Evolutionary conservation across 176 grass and related monocot species (phyloP).

Genomic region (Otatea glauca): DNA sequence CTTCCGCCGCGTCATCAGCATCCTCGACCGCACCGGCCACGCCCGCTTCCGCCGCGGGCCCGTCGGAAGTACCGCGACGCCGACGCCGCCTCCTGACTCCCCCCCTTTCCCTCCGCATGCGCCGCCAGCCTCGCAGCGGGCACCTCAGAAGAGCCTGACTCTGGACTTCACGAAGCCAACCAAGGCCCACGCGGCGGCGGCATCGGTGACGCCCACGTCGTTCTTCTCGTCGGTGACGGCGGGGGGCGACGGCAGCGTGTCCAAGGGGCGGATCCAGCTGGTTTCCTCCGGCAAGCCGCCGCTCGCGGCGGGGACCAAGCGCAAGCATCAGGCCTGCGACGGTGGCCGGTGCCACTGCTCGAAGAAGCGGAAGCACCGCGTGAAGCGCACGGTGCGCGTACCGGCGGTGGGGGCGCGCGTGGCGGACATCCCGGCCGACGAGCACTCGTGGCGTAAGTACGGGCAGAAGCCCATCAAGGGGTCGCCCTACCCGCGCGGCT

Average conservation of each 20-base stretch:
- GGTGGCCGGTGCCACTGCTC: conserved; percentile 72
- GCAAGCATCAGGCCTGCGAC: conserved; percentile 44
- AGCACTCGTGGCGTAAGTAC: conserved; percentile 89
- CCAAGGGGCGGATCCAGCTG: conserved; percentile 51
- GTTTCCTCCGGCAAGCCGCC: conserved; percentile 66
- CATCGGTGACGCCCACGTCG: conserved; percentile 59
- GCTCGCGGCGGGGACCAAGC: conserved; percentile 38
- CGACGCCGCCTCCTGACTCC: background rate
- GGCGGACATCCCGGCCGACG: conserved; percentile 69
- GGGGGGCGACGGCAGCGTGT: conserved; percentile 77
- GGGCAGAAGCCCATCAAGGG: conserved; percentile 97
- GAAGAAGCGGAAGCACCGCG: conserved; percentile 56
- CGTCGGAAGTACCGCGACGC: background rate
- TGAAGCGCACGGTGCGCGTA: conserved; percentile 57
- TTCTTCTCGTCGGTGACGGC: conserved; percentile 67
- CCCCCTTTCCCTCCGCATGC: background rate
- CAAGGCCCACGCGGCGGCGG: conserved; percentile 1
- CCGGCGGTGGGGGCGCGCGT: conserved; percentile 41
- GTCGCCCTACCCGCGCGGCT: conserved; percentile 77
- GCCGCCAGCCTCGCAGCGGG: background rate
- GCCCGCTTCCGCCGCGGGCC: conserved; percentile 87
- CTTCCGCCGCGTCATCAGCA: conserved; percentile 75
- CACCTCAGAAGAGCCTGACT: conserved; percentile 37
- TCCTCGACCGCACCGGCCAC: conserved; percentile 89
- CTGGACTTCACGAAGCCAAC: conserved; percentile 69